Conservation (phyloP, 2,329 filamentous ascomycete genomes). For the Catunica adiposa region DNA sequence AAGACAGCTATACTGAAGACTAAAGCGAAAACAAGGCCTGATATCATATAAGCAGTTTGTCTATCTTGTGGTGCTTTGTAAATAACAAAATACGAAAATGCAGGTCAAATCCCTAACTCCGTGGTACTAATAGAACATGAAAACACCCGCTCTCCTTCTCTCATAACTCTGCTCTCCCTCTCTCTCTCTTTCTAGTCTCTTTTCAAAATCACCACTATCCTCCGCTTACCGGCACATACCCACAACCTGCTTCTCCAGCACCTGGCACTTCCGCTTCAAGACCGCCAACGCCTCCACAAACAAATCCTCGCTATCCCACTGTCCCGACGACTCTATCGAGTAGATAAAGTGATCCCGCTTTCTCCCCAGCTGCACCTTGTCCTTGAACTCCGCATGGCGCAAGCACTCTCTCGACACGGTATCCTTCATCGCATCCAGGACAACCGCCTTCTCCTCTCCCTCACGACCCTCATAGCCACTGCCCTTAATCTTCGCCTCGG, state of each 20-base stretch:
- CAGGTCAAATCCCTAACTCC: conserved; percentile 13
- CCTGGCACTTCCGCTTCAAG: conserved; percentile 68
- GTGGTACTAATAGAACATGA: conserved; percentile 13
- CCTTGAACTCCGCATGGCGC: conserved; percentile 81
- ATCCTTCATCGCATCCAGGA: conserved; percentile 77
- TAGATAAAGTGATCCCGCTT: conserved; percentile 95
- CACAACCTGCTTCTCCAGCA: conserved; percentile 53
- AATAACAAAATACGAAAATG: conserved; percentile 11
- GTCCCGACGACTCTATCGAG: conserved; percentile 82
- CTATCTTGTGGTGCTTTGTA: conserved; percentile 4
- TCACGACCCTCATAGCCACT: conserved; percentile 56
- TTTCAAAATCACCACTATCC: too few relatives aligned
- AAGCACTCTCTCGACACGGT: conserved; percentile 88
- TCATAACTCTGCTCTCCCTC: neutral
- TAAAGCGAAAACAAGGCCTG: conserved; percentile 4
- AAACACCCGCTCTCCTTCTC: conserved; percentile 8
- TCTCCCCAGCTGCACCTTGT: conserved; percentile 84
- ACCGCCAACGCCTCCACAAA: conserved; percentile 80
- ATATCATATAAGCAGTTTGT: neutral
- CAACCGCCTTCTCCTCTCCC: conserved; percentile 75
- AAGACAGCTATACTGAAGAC: neutral
- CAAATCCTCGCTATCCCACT: conserved; percentile 84
- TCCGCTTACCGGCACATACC: conserved; percentile 44
- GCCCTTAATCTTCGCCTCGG: conserved; percentile 43
- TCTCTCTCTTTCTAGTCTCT: conserved; percentile 5